A percentile compares a stretch with the other conserved stretches of the same genome.
These are phyloP conservation scores for Epichloe coenophiala DNA, from an alignment of 2,329 filamentous ascomycete species.

Conservation along the genomic window DNA sequence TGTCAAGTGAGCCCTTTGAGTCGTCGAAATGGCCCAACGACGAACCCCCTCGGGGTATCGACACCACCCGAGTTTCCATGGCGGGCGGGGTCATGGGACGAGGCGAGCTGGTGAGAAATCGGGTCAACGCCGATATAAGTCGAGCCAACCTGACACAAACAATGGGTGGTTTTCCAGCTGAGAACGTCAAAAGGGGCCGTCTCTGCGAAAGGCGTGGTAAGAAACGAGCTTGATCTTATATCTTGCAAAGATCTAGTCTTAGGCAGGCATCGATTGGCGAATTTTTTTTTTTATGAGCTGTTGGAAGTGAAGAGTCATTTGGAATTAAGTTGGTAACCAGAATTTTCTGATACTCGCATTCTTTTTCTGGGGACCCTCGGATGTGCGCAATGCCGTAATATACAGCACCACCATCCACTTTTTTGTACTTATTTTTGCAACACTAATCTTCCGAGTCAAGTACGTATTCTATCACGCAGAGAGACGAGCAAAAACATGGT, in stretches of 20 bases:
- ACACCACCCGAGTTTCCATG: constrained; percentile 29
- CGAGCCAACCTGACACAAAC: not conserved
- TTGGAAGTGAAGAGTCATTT: not conserved
- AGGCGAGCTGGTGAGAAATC: constrained; percentile 1
- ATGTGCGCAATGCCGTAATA: not conserved
- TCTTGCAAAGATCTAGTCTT: not conserved
- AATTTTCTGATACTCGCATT: not conserved
- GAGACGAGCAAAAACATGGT: no score
- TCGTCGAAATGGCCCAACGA: constrained; percentile 22
- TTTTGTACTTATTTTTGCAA: not conserved
- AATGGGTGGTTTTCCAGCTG: not conserved
- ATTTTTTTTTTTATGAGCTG: not conserved
- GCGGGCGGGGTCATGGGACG: constrained; percentile 2
- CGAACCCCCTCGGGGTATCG: constrained; percentile 16
- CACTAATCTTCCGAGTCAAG: not conserved
- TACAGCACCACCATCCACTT: not conserved
- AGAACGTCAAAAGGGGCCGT: no score
- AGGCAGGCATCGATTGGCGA: not conserved
- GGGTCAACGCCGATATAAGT: constrained; percentile 15
- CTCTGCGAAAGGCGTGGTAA: no score
- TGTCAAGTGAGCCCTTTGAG: constrained; percentile 13
- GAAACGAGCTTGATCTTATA: not conserved
- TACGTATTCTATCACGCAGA: no score
- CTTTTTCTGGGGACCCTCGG: not conserved
- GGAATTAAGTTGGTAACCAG: not conserved